Evolutionary conservation across 108 stramenopile species (phyloP).

Genomic region (Conticribra weissflogii): DNA sequence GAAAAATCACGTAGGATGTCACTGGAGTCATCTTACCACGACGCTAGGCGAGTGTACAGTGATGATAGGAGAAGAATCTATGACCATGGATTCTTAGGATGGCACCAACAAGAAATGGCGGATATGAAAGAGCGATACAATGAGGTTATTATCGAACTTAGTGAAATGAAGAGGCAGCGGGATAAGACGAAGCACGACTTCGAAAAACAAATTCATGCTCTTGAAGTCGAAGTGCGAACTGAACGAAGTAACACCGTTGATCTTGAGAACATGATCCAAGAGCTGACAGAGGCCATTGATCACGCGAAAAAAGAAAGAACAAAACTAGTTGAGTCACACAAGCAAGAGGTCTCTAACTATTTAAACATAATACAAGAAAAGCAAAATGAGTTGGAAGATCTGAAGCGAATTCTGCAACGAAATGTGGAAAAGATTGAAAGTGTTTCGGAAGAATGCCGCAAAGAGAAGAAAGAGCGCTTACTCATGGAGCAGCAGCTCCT

Average conservation of each 20-base stretch:
- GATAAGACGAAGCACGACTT: slow-evolving; percentile 6
- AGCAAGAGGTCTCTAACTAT: slow-evolving; percentile 18
- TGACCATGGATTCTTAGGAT: not conserved
- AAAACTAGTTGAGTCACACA: not conserved
- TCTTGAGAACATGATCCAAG: slow-evolving; percentile 32
- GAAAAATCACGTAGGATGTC: slow-evolving; percentile 36
- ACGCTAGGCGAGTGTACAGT: slow-evolving; percentile 2
- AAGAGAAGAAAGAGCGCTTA: not conserved
- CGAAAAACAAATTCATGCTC: slow-evolving; percentile 22
- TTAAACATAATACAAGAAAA: slow-evolving; percentile 8
- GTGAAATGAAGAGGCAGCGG: slow-evolving; percentile 19
- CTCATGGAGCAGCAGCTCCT: not conserved
- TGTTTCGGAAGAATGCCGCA: slow-evolving; percentile 14
- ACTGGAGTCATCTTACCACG: slow-evolving; percentile 34
- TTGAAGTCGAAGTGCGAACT: slow-evolving; percentile 45
- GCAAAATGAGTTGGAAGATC: slow-evolving; percentile 19
- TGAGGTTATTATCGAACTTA: slow-evolving; percentile 35
- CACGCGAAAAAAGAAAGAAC: slow-evolving; percentile 12
- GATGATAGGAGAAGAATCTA: not conserved
- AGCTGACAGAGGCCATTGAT: slow-evolving; percentile 26
- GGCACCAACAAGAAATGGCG: not conserved
- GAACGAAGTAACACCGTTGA: slow-evolving; percentile 42
- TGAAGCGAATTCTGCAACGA: slow-evolving; percentile 5
- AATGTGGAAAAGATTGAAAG: slow-evolving; percentile 22
- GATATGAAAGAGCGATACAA: slow-evolving; percentile 18